Conservation (phyloP, 2,329 filamentous ascomycete genomes). For the Sporothrix pallida region DNA sequence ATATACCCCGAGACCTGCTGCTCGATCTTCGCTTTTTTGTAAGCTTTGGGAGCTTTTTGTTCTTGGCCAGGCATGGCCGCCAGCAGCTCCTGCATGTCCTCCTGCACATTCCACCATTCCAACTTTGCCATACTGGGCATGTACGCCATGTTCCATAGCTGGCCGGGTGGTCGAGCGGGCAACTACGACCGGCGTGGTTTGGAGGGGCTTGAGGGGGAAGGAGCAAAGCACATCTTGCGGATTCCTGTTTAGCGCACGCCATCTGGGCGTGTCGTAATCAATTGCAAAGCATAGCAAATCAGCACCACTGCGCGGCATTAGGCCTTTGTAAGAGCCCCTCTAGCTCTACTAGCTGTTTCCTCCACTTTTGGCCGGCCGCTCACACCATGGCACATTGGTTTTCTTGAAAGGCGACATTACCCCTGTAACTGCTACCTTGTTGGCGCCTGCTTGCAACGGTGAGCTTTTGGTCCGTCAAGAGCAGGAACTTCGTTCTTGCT, state of each 20-base stretch:
- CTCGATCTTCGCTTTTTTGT: neutral
- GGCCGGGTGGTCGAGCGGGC: slow-evolving; percentile 19
- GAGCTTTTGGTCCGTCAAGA: neutral
- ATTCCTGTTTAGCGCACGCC: slow-evolving; percentile 29
- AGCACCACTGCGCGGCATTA: neutral
- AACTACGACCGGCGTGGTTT: slow-evolving; percentile 7
- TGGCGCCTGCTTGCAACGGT: neutral
- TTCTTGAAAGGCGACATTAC: neutral
- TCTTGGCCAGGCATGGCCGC: neutral
- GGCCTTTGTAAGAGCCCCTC: slow-evolving; percentile 25
- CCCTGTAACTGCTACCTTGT: slow-evolving; percentile 4
- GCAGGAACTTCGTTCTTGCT: neutral
- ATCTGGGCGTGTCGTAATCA: slow-evolving; percentile 33
- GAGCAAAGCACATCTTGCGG: slow-evolving; percentile 19
- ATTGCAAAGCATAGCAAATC: slow-evolving; percentile 32
- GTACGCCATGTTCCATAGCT: neutral
- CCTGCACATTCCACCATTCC: neutral
- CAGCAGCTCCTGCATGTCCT: neutral
- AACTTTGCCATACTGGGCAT: too few relatives aligned
- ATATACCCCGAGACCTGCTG: slow-evolving; percentile 27
- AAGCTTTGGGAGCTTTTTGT: neutral
- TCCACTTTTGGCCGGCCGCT: neutral
- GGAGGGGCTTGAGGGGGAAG: slow-evolving; percentile 2
- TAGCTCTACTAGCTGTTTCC: neutral
- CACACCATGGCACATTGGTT: neutral